A percentile compares a stretch with the other conserved stretches of the same genome.
phyloP scores from a whole-genome alignment of 257 asterid genomes.

The Gentiana dahurica region DNA sequence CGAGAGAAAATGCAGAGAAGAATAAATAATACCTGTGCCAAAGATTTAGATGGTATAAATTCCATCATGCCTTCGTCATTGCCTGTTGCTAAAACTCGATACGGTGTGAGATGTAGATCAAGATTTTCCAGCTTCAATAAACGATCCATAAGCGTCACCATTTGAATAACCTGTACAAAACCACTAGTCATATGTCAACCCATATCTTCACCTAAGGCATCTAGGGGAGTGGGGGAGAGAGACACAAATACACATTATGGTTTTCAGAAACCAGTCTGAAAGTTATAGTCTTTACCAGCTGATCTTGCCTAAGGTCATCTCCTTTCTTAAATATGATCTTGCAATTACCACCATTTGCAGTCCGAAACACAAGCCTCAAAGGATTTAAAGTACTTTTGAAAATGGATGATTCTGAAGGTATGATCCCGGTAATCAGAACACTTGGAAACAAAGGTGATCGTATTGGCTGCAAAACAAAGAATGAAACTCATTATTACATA shows the following conservation, averaged over 20 bases:
- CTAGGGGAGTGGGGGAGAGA: neutral
- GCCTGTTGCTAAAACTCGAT: conserved; percentile 94
- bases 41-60: conserved; percentile 88
- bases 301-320: conserved; percentile 98
- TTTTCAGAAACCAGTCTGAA: neutral
- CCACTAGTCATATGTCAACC: neutral
- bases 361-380: conserved; percentile 81
- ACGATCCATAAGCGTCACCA: conserved; percentile 96
- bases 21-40: conserved; percentile 65
- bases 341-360: conserved; percentile 81
- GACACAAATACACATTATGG: neutral
- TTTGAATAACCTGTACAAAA: conserved; percentile 73
- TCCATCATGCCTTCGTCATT: conserved; percentile 99
- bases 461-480: conserved; percentile 59
- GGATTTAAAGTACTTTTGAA: conserved; percentile 88
- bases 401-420: conserved; percentile 90
- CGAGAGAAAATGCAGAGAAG: too few species aligned
- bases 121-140: conserved; percentile 95
- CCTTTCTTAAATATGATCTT: conserved; percentile 94
- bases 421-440: conserved; percentile 83
- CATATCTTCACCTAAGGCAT: neutral
- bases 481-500: too few species aligned
- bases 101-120: conserved; percentile 90
- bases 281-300: conserved; percentile 49
- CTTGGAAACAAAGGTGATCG: conserved; percentile 88